These are phyloP conservation scores for Chenopodium quinoa DNA, from an alignment of 148 eudicot genomes.

Conservation along the genomic window DNA sequence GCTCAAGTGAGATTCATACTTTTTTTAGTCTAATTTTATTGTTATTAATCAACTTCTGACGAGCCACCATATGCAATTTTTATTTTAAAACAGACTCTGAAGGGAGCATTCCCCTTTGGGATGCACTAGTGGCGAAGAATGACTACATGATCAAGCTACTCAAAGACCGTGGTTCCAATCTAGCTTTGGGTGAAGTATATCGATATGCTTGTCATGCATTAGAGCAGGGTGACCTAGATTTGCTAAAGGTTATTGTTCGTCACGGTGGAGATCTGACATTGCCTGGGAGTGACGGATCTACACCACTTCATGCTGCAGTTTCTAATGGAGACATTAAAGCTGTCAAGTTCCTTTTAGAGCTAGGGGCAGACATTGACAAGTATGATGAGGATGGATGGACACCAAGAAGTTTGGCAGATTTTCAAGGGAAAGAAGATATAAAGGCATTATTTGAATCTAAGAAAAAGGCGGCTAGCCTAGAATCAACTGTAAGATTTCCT, in stretches of 20 bases:
- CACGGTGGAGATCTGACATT: slow-evolving; percentile 56
- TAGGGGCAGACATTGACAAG: slow-evolving; percentile 65
- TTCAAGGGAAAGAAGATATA: slow-evolving; percentile 66
- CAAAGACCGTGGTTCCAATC: slow-evolving; percentile 47
- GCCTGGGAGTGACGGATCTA: slow-evolving; percentile 43
- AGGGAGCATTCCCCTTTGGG: slow-evolving; percentile 86
- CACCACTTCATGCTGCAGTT: slow-evolving; percentile 73
- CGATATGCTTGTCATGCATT: slow-evolving; percentile 55
- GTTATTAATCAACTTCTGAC: neutral
- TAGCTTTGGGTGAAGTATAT: slow-evolving; percentile 55
- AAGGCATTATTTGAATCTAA: slow-evolving; percentile 40
- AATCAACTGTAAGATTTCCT: slow-evolving; percentile 16
- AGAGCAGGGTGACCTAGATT: slow-evolving; percentile 50
- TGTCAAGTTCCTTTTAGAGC: slow-evolving; percentile 53
- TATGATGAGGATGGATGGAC: slow-evolving; percentile 64
- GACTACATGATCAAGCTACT: slow-evolving; percentile 49
- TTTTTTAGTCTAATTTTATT: no score
- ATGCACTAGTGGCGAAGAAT: slow-evolving; percentile 55
- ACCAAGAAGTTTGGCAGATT: slow-evolving; percentile 60
- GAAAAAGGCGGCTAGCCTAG: slow-evolving; percentile 21
- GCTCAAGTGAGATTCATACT: neutral
- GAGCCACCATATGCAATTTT: neutral
- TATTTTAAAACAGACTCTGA: slow-evolving; percentile 53
- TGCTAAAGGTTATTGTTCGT: slow-evolving; percentile 51
- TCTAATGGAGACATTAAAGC: slow-evolving; percentile 45